Conservation (phyloP, 2,329 filamentous ascomycete species). For the Pseudogymnoascus sp. region DNA sequence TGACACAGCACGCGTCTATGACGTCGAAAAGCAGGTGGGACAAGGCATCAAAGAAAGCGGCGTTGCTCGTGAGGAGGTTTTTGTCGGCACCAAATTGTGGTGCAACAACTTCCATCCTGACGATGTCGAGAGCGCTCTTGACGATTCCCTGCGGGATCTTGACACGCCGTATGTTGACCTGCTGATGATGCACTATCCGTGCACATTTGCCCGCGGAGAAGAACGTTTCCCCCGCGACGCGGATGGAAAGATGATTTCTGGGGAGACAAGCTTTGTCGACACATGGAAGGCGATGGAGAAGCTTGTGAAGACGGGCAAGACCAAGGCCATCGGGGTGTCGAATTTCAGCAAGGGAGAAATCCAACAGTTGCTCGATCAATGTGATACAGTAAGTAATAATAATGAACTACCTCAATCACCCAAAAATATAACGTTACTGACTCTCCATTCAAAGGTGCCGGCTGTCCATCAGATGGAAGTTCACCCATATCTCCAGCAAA, state of each 20-base stretch:
- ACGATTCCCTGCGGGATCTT: slow-evolving; percentile 27
- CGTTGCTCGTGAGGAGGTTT: slow-evolving; percentile 27
- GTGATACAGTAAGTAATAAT: neutral
- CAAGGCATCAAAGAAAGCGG: slow-evolving; percentile 19
- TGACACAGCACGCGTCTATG: slow-evolving; percentile 25
- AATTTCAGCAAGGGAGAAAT: slow-evolving; percentile 24
- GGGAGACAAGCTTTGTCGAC: slow-evolving; percentile 21
- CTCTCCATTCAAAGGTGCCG: slow-evolving; percentile 12
- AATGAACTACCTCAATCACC: neutral
- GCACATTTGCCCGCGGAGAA: slow-evolving; percentile 7
- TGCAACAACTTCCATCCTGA: slow-evolving; percentile 29
- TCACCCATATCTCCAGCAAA: slow-evolving; percentile 23
- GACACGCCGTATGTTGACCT: slow-evolving; percentile 14
- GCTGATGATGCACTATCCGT: slow-evolving; percentile 50
- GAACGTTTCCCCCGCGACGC: slow-evolving; percentile 18
- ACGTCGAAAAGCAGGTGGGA: slow-evolving; percentile 12
- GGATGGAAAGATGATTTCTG: slow-evolving; percentile 17
- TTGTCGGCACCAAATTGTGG: slow-evolving; percentile 30
- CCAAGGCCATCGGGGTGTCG: slow-evolving; percentile 22
- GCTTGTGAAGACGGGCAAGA: slow-evolving; percentile 23
- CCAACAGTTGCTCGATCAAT: neutral
- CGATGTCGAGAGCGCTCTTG: slow-evolving; percentile 25
- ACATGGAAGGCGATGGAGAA: slow-evolving; percentile 30
- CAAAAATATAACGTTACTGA: neutral
- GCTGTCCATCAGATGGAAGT: slow-evolving; percentile 25